Conservation (phyloP, 2,329 filamentous ascomycete species). For the Phialocephala subalpina region DNA sequence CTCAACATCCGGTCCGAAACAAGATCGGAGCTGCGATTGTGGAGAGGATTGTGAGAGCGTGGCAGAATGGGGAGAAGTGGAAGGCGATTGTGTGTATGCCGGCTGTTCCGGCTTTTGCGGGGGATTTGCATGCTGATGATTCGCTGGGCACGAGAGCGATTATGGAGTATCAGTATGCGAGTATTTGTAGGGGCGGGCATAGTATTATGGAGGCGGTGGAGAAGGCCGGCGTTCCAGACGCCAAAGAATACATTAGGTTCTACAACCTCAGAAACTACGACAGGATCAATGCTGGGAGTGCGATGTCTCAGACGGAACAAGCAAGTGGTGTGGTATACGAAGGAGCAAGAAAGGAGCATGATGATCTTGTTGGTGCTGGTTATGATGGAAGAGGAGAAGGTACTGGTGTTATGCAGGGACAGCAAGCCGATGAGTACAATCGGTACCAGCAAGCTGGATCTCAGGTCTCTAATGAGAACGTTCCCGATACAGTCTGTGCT, state of each 20-base stretch:
- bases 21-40: constrained; percentile 82
- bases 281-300: constrained; percentile 75
- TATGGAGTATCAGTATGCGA: constrained; percentile 87
- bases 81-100: constrained; percentile 82
- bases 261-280: constrained; percentile 89
- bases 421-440: constrained; percentile 46
- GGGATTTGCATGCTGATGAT: constrained; percentile 76
- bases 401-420: constrained; percentile 45
- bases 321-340: constrained; percentile 73
- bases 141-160: constrained; percentile 82
- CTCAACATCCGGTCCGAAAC: constrained; percentile 78
- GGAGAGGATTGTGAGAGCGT: constrained; percentile 76
- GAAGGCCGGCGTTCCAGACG: constrained; percentile 70
- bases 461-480: constrained; percentile 57
- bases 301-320: constrained; percentile 67
- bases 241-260: constrained; percentile 78
- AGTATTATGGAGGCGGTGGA: constrained; percentile 79
- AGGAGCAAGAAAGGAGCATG: constrained; percentile 68
- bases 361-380: constrained; percentile 61
- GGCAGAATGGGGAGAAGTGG: constrained; percentile 70
- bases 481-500: constrained; percentile 78
- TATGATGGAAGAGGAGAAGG: constrained; percentile 49
- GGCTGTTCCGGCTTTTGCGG: constrained; percentile 82
- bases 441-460: constrained; percentile 76
- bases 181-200: constrained; percentile 78